Base-by-base conservation (phyloP, 306 rosid genomes). In the Clitoria ternatea region DNA sequence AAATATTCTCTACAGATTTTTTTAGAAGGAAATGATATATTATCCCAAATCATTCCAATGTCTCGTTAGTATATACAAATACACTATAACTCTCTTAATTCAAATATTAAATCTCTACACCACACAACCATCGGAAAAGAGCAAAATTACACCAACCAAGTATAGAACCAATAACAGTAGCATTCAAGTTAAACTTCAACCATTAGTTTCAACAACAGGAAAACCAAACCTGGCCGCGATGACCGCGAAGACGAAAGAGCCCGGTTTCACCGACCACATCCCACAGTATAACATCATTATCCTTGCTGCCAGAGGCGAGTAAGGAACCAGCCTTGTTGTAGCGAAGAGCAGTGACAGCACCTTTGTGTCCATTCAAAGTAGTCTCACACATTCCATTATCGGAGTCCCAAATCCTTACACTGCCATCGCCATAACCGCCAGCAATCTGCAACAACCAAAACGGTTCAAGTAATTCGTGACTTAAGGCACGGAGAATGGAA, bases 271-370 rank as follows among this genome's bases (percentile, higher is more conserved):
- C 96, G 43, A 94, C 85, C 27, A 86, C 89, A 26, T 94, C 98
- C 98, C 98, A 94, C 30, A 90, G 42, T 70, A 90, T 90, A 72
- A 90, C 68, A 77, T 94, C 97, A 45, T 83, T 83, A 69, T 94
- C 98, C 81, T 89, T 94, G 80, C 98, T 87, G 54, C 98, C 98
- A 69, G 97, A 93, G 6, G 98, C 96, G 19, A 94, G 94, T 69
- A 85, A 57, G 5, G 97, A 88, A 18, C 89, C 97, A 39, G 75
- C 61, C 81, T 90, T 81, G 64, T 88, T 91, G 75, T 79, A 94
- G 44, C 84, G 81, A 73, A 94, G 91, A 39, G 88, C 88, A 43
- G 92, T 84, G 3, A 94, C 95, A 63, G 97, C 97, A 52, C 93
- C 94, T 63, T 85, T 90, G 79, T 94, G 98, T 65, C 98, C 98